Evolutionary conservation across 371 early-diverging fungal species (phyloP).

Genomic region (Lichtheimia ornata): DNA sequence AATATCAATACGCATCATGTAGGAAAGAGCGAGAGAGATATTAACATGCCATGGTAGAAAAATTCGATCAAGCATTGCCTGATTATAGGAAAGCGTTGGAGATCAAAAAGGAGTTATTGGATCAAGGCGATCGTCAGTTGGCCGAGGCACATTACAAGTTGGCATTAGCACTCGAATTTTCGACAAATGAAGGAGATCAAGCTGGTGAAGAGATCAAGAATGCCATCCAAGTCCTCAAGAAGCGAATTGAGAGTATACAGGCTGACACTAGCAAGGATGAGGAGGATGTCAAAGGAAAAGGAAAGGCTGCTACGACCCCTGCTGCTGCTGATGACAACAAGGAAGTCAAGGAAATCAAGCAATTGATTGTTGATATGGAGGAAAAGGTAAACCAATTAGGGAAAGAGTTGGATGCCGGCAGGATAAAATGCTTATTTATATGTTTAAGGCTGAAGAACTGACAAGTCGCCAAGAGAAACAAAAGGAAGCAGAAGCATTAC

Average conservation of each 20-base stretch:
- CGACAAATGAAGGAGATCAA: conserved; percentile 43
- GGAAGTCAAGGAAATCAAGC: conserved; percentile 49
- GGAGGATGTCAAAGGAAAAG: conserved; percentile 34
- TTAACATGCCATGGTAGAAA: conserved; percentile 48
- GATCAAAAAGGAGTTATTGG: conserved; percentile 64
- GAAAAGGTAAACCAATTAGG: conserved; percentile 36
- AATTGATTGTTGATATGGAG: conserved; percentile 50
- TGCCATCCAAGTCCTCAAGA: conserved; percentile 59
- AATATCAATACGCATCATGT: background rate
- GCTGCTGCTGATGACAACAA: conserved; percentile 16
- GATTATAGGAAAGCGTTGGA: conserved; percentile 74
- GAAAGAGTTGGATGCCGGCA: background rate
- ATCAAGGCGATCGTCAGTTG: conserved; percentile 71
- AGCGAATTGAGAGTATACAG: conserved; percentile 32
- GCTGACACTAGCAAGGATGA: conserved; percentile 23
- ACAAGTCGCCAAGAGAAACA: conserved; percentile 36
- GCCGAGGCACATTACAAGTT: conserved; percentile 85
- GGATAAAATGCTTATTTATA: background rate
- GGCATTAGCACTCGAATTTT: conserved; percentile 72
- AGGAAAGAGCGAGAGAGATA: background rate
- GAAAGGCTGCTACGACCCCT: conserved; percentile 22
- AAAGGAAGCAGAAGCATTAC: conserved; percentile 37
- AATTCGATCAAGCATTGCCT: conserved; percentile 78
- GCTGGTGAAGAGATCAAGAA: conserved; percentile 63
- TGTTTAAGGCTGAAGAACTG: conserved; percentile 37